Percentiles rank a stretch among this genome's conserved stretches.
Evolutionary conservation across 352 stramenopile species (phyloP).

Genomic region (Saprolegnia parasitica): DNA sequence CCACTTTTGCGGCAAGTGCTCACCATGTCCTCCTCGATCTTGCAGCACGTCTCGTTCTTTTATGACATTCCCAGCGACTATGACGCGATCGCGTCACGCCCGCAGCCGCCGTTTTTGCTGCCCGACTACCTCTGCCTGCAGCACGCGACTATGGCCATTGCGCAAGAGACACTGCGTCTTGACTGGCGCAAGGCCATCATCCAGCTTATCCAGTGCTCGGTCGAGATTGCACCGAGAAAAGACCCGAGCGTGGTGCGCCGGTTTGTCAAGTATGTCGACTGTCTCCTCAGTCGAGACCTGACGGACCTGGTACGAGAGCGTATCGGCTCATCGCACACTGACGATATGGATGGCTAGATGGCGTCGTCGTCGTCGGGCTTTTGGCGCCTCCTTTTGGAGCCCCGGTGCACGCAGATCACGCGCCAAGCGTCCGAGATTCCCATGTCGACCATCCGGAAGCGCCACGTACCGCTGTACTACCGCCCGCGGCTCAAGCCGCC

Average conservation of each 20-base stretch:
- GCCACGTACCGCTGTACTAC: not conserved
- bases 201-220: slow-evolving; percentile 17
- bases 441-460: slow-evolving; percentile 13
- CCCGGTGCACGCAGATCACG: slow-evolving; percentile 5
- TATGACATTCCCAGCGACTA: slow-evolving; percentile 25
- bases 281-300: slow-evolving; percentile 10
- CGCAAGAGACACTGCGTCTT: not conserved
- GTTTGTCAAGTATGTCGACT: slow-evolving; percentile 25
- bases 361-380: not conserved
- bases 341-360: slow-evolving; percentile 6
- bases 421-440: not conserved
- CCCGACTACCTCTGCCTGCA: slow-evolving; percentile 16
- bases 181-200: slow-evolving; percentile 27
- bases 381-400: slow-evolving; percentile 1
- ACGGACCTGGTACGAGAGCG: slow-evolving; percentile 1
- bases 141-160: not conserved
- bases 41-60: slow-evolving; percentile 1
- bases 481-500: slow-evolving; percentile 17
- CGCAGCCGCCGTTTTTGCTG: slow-evolving; percentile 7
- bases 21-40: not conserved
- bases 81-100: slow-evolving; percentile 1
- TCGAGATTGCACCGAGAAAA: not conserved
- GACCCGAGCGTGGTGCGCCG: not conserved
- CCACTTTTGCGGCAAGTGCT: slow-evolving; percentile 10
- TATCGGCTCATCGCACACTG: not conserved